Base-by-base conservation (phyloP, 805 yeast species). In the Saturnispora bothae region DNA sequence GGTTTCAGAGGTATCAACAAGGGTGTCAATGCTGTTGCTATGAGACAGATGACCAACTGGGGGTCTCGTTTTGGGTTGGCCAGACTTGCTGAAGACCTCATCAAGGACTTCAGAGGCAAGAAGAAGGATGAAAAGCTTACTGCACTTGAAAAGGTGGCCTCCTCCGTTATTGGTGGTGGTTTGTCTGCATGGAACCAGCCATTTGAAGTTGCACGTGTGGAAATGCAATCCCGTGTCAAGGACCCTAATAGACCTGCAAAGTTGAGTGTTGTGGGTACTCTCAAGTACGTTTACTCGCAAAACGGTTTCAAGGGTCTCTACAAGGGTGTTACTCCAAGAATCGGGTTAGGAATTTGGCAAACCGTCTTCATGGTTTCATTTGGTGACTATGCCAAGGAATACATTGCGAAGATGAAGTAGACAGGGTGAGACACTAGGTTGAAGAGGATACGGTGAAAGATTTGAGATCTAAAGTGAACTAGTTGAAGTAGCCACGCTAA, bases 171-270 rank as follows among this genome's bases (percentile, higher is more conserved):
- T 45, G 98, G 98, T 73, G 98, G 98, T 66, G 96, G 96, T 47
- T 73, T 92, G 47, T 77, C 89, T 43, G 95, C 97, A 14, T 92
- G 98, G 97, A 92, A 92, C 64, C 98, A 92, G 66, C 98, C 97
- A 28, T 86, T 92, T 53, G 98, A 92, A 65, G 98, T 92, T 39
- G 82, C 88, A 48, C 77, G 98, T 62, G 95, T 92, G 15, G 98
- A 92, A 65, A 86, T 92, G 96, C 98, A 92, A 66, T 81, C 94
- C 41, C 81, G 82, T 66, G 85, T 88, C n/a, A 66, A 61, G 34
- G 97, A 89, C 64, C 95, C 96, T 50, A 85, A 85, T 58, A 80
- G 96, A 64, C 98, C 97, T 43, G 81, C 83, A 65, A 88, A 89
- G 45, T 69, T 89, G 59, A 73, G 81, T 38, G 95, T 92, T 22